Conservation (phyloP, 2,329 filamentous ascomycete genomes). For the Lecanosticta acicola region DNA sequence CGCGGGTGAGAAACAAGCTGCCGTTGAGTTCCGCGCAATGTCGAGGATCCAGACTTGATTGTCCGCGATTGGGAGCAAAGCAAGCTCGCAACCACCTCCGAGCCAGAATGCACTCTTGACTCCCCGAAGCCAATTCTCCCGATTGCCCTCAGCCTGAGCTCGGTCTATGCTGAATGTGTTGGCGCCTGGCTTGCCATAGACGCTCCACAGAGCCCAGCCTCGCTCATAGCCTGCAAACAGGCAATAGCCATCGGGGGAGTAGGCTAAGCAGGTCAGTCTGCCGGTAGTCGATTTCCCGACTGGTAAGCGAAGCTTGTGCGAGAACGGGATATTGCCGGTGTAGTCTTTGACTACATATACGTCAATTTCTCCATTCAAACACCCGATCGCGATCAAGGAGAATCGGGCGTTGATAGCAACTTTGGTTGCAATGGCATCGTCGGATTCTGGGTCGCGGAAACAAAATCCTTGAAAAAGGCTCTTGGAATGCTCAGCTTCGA, state of each 20-base stretch:
- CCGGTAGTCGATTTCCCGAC: conserved; percentile 65
- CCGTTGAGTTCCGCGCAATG: conserved; percentile 88
- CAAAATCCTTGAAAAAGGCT: conserved; percentile 84
- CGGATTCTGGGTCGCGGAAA: conserved; percentile 68
- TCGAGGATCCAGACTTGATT: conserved; percentile 82
- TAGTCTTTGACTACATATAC: conserved; percentile 96
- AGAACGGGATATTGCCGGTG: conserved; percentile 81
- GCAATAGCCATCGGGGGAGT: conserved; percentile 94
- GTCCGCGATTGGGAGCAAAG: conserved; percentile 62
- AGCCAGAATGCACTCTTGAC: conserved; percentile 77
- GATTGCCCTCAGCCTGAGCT: conserved; percentile 58
- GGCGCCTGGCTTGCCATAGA: conserved; percentile 85
- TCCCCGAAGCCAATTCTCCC: conserved; percentile 79
- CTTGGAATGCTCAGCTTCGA: conserved; percentile 43
- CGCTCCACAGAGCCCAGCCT: conserved; percentile 95
- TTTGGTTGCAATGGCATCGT: conserved; percentile 59
- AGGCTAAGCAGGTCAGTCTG: conserved; percentile 65
- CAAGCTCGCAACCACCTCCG: conserved; percentile 77
- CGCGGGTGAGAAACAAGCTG: conserved; percentile 82
- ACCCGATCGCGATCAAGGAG: conserved; percentile 84
- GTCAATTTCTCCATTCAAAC: conserved; percentile 68
- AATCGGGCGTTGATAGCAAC: conserved; percentile 91
- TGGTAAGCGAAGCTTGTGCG: conserved; percentile 68
- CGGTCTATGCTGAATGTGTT: conserved; percentile 73
- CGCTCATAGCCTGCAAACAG: conserved; percentile 88